Conservation (phyloP, 2,329 filamentous ascomycete species). For the Fusarium secorum region DNA sequence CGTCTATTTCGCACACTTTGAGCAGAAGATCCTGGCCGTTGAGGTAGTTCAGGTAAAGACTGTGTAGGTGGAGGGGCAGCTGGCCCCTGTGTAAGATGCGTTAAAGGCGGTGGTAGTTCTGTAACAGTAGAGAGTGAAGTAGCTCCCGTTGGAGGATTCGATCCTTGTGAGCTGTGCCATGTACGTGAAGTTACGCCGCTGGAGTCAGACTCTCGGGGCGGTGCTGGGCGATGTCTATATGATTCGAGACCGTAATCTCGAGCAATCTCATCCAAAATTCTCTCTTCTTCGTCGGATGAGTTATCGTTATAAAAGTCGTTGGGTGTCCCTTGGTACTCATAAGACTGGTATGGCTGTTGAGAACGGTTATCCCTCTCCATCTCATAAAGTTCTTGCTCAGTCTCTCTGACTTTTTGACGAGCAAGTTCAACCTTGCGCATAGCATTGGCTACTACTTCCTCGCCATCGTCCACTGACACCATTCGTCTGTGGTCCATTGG, state of each 20-base stretch:
- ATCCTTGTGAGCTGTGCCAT: slow-evolving; percentile 81
- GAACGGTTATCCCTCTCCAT: slow-evolving; percentile 58
- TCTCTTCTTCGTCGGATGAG: slow-evolving; percentile 76
- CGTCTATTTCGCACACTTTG: slow-evolving; percentile 76
- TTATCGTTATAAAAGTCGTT: slow-evolving; percentile 70
- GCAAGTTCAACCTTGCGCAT: slow-evolving; percentile 75
- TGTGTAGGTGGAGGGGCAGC: slow-evolving; percentile 59
- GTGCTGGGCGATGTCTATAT: slow-evolving; percentile 68
- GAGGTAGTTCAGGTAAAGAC: slow-evolving; percentile 56
- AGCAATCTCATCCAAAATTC: slow-evolving; percentile 86
- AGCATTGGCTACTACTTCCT: slow-evolving; percentile 61
- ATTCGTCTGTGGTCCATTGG: slow-evolving; percentile 50
- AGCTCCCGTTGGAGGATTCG: slow-evolving; percentile 62
- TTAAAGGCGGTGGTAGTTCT: slow-evolving; percentile 57
- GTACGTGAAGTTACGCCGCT: slow-evolving; percentile 80
- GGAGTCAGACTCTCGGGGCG: slow-evolving; percentile 82
- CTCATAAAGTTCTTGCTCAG: slow-evolving; percentile 69
- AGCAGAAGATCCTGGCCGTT: slow-evolving; percentile 44
- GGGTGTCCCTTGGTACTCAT: slow-evolving; percentile 35
- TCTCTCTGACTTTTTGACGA: slow-evolving; percentile 77
- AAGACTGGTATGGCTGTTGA: slow-evolving; percentile 41
- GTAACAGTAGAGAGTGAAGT: slow-evolving; percentile 70
- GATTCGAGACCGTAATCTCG: slow-evolving; percentile 83
- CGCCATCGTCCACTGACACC: slow-evolving; percentile 51
- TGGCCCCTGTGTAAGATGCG: slow-evolving; percentile 36